Evolutionary conservation across 169 alveolate species (phyloP).

Genomic region (Cryptosporidium ryanae): DNA sequence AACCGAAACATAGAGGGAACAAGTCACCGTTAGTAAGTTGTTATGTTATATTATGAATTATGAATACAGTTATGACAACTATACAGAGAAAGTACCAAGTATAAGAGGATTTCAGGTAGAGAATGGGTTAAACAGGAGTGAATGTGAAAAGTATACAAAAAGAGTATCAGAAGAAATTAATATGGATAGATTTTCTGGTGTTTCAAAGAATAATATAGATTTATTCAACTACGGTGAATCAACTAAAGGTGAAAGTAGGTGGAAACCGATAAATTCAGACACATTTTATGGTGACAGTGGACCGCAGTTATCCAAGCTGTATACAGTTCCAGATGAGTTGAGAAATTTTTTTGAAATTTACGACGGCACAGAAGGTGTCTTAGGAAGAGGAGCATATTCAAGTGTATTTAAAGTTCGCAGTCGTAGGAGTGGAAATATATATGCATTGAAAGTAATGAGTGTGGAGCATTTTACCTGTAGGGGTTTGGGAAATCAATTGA

Average conservation of each 20-base stretch:
- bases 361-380: constrained; percentile 62
- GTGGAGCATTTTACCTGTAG: constrained; percentile 73
- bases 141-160: not conserved
- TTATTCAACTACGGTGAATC: not conserved
- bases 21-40: too few relatives aligned
- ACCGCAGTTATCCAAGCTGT: constrained; percentile 49
- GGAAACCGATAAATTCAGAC: constrained; percentile 49
- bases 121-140: not conserved
- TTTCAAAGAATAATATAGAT: constrained; percentile 6
- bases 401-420: constrained; percentile 71
- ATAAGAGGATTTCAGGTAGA: not conserved
- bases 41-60: constrained; percentile 39
- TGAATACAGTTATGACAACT: constrained; percentile 56
- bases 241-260: not conserved
- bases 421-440: constrained; percentile 53
- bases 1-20: too few relatives aligned
- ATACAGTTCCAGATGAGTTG: constrained; percentile 67
- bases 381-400: constrained; percentile 72
- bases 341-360: constrained; percentile 56
- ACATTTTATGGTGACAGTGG: constrained; percentile 73
- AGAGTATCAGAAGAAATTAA: not conserved
- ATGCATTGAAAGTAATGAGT: constrained; percentile 72
- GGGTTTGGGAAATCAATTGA: constrained; percentile 53
- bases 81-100: not conserved
- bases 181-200: not conserved